Conservation (phyloP, 208 protist genomes). For the Perkinsela sp. region DNA sequence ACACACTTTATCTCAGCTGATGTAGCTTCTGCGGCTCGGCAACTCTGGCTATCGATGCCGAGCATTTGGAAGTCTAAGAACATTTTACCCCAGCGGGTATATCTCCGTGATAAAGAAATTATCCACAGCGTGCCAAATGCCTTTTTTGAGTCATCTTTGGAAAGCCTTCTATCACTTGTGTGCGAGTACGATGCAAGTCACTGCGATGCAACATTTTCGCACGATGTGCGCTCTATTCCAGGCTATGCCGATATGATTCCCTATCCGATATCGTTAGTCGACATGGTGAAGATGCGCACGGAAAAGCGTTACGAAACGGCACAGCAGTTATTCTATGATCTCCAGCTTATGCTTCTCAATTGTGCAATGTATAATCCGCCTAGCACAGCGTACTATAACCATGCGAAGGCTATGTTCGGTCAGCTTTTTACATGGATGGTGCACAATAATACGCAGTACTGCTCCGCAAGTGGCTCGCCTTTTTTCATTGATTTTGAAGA, state of each 20-base stretch:
- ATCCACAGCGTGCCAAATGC: background rate
- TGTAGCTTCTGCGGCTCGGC: background rate
- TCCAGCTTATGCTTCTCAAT: background rate
- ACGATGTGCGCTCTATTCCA: background rate
- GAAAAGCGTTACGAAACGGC: background rate
- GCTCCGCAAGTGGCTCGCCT: too few species aligned
- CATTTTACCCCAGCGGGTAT: background rate
- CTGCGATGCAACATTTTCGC: background rate
- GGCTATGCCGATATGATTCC: background rate
- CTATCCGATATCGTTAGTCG: background rate
- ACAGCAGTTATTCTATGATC: conserved; percentile 1
- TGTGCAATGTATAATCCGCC: background rate
- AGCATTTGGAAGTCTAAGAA: background rate
- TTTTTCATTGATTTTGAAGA: background rate
- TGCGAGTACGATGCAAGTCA: background rate
- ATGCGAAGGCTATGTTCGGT: background rate
- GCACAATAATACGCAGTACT: too few species aligned
- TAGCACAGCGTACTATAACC: background rate
- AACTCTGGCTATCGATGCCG: background rate
- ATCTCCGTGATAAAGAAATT: background rate
- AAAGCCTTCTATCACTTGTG: background rate
- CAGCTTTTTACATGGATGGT: background rate
- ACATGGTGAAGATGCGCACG: background rate
- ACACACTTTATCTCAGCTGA: background rate
- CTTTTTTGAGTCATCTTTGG: background rate